Evolutionary conservation across 148 eudicot genomes (phyloP).

Genomic region (Amaranthus hypochondriacus): DNA sequence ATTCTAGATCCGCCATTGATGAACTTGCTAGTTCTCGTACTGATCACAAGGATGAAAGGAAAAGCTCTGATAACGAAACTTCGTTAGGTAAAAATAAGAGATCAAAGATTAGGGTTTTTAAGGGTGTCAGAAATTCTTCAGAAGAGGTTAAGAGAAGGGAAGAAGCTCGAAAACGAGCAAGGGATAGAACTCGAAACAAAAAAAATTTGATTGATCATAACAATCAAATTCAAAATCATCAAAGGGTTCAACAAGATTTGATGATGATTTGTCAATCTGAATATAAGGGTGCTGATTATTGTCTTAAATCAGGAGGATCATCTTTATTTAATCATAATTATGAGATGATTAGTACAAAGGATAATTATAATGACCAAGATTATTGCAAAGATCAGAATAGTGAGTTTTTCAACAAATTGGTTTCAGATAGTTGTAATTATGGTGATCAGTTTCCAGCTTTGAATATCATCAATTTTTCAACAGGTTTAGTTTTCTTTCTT

Average conservation of each 20-base stretch:
- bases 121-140: background rate
- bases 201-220: conserved; percentile 7
- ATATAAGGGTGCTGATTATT: too few species aligned
- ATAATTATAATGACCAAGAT: conserved; percentile 13
- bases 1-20: conserved; percentile 35
- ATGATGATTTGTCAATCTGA: conserved; percentile 9
- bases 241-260: conserved; percentile 9
- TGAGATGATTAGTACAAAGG: conserved; percentile 18
- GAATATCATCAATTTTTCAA: conserved; percentile 30
- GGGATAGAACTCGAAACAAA: conserved; percentile 30
- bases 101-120: too few species aligned
- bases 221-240: conserved; percentile 6
- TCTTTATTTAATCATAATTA: conserved; percentile 14
- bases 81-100: background rate
- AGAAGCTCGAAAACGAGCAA: conserved; percentile 31
- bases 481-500: conserved; percentile 11
- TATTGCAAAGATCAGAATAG: conserved; percentile 9
- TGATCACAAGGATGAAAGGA: background rate
- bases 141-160: conserved; percentile 18
- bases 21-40: conserved; percentile 20
- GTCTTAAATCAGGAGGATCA: background rate
- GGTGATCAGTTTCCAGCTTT: conserved; percentile 23
- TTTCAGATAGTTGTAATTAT: conserved; percentile 4
- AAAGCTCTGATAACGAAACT: background rate
- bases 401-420: conserved; percentile 1